Base-by-base conservation (phyloP, 2,329 filamentous ascomycete species). In the Phaeosphaeria sp. region DNA sequence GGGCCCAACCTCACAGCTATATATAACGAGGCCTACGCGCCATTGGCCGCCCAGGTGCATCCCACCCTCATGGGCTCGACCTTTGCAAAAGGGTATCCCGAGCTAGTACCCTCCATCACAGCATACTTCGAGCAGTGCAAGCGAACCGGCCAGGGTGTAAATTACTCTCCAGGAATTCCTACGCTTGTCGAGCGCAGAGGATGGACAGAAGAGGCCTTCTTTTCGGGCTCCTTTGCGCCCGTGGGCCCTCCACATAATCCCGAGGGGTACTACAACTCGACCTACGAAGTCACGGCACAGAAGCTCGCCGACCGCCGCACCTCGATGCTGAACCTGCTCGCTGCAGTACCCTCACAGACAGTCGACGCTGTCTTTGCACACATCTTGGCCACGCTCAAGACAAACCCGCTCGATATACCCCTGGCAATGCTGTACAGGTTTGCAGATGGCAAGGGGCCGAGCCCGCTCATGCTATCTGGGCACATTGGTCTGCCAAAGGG, bases 191-290 rank as follows among this genome's bases (percentile, higher is more conserved):
- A 76, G 53, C 67, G 73, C 11, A 60, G 55, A 20, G 72, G 73
- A 8, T 74, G 66, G 57, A 58, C 59, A 2, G 73, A 76, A 46
- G 74, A 76, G 54, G 59, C 69, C 3, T 76, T 72, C 55, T 74
- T 75, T 55, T 66, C 65, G 3, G 73, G 73, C 27, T 70, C 66
- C 45, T 73, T 76, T 43, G 64, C 73, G 2, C 74, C 74, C 15
- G 61, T 75, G 5, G 69, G 71, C 15, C 61, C 69, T 27, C 61
- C 67, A 13, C 63, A 57, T 56, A 58, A 59, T n/a, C 68, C 69
- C 40, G 57, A 73, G 36, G 74, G 74, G n/a, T 72, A 70, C 57
- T 73, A 74, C 57, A 75, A 75, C 46, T 63, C 67, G 6, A 58
- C 67, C 42, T 65, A 72, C 53, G 74, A 76, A 50, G 69, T 74